phyloP scores from a whole-genome alignment of 345 rosid genomes.

The Arabis hirsuta region DNA sequence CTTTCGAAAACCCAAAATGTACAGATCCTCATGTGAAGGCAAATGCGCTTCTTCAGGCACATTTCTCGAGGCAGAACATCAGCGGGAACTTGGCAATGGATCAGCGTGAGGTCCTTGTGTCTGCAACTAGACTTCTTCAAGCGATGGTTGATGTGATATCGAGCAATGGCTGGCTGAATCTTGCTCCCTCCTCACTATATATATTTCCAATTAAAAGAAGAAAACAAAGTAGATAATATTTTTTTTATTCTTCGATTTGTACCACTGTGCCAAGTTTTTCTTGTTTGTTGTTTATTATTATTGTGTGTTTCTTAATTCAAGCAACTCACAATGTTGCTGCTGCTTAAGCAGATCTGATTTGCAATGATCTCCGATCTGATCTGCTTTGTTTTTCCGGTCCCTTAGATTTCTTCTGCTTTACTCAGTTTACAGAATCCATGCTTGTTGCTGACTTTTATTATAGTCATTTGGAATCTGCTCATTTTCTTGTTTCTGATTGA shows the following conservation, averaged over 20 bases:
- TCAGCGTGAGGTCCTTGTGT: conserved; percentile 82
- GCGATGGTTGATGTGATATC: conserved; percentile 93
- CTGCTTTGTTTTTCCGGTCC: conserved; percentile 11
- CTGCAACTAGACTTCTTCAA: conserved; percentile 77
- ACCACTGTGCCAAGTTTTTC: background rate
- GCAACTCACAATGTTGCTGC: conserved; percentile 10
- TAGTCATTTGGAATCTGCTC: background rate
- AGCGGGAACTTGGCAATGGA: conserved; percentile 76
- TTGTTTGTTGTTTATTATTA: background rate
- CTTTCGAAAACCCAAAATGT: conserved; percentile 76
- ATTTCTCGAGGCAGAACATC: conserved; percentile 83
- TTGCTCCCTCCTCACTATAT: conserved; percentile 53
- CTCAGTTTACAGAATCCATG: background rate
- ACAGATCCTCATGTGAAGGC: conserved; percentile 90
- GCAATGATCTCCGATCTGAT: background rate
- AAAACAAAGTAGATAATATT: background rate
- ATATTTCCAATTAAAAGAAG: conserved; percentile 14
- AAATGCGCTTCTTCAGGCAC: conserved; percentile 88
- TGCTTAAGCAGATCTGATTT: conserved; percentile 39
- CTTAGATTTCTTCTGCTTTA: background rate
- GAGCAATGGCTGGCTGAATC: conserved; percentile 89
- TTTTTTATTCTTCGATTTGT: background rate
- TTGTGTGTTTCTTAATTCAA: background rate
- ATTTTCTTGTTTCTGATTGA: background rate
- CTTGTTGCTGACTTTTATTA: background rate